A percentile compares a stretch with the other conserved stretches of the same genome.
Conservation (phyloP, 2,329 filamentous ascomycete species). For the Phoma sp. region DNA sequence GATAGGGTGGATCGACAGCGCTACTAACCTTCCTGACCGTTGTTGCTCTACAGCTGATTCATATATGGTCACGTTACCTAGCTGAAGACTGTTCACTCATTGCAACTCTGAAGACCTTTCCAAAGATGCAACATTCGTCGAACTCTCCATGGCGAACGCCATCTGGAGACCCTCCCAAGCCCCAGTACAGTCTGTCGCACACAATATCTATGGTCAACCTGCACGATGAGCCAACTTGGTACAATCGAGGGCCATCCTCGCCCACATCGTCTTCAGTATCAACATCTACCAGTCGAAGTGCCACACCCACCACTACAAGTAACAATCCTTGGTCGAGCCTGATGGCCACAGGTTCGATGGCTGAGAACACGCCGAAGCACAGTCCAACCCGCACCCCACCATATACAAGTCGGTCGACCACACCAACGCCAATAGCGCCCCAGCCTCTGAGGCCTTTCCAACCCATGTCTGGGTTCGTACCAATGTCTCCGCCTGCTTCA, state of each 20-base stretch:
- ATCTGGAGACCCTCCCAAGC: conserved; percentile 40
- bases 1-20: conserved; percentile 28
- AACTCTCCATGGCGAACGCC: conserved; percentile 45
- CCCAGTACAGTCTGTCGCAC: conserved; percentile 45
- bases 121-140: conserved; percentile 45
- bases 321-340: conserved; percentile 49
- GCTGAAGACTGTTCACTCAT: background rate
- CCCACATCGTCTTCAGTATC: conserved; percentile 49
- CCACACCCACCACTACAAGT: conserved; percentile 45
- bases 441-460: conserved; percentile 45
- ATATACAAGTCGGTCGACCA: conserved; percentile 47
- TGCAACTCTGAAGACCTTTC: background rate
- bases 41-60: conserved; percentile 13
- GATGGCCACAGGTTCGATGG: conserved; percentile 39
- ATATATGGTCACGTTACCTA: conserved; percentile 25
- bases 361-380: conserved; percentile 40
- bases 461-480: conserved; percentile 42
- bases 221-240: conserved; percentile 47
- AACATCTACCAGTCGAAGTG: conserved; percentile 45
- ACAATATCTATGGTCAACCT: conserved; percentile 50
- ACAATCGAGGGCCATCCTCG: conserved; percentile 43
- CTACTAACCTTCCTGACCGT: conserved; percentile 33
- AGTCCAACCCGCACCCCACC: conserved; percentile 47
- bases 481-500: conserved; percentile 39
- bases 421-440: conserved; percentile 46